Percentiles rank a stretch among this genome's conserved stretches.
Conservation (phyloP, 2,329 filamentous ascomycete genomes). For the Penicillium sp. region DNA sequence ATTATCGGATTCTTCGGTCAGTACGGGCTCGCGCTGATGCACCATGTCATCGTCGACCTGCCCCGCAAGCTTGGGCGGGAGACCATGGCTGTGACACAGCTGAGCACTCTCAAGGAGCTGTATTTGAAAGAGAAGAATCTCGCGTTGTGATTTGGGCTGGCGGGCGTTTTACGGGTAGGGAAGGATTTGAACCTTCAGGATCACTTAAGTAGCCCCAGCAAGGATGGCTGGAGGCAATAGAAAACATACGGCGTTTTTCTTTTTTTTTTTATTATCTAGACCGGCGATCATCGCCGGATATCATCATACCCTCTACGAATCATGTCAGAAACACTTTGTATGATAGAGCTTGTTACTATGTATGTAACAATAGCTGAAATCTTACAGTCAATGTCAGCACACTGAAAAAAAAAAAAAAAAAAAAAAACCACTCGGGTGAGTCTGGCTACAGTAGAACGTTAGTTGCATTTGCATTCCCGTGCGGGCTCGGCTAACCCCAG, state of each 20-base stretch:
- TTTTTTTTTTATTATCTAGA: background rate
- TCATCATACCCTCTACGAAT: slow-evolving; percentile 2
- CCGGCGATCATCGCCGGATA: background rate
- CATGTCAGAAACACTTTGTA: background rate
- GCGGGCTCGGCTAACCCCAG: background rate
- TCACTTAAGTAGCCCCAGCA: background rate
- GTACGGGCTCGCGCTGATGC: slow-evolving; percentile 69
- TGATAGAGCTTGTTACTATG: background rate
- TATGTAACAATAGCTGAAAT: background rate
- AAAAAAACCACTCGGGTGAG: background rate
- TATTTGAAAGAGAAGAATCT: slow-evolving; percentile 40
- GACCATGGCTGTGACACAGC: slow-evolving; percentile 39
- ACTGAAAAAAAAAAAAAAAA: background rate
- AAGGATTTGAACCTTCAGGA: background rate
- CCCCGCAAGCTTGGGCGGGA: slow-evolving; percentile 49
- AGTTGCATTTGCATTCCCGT: background rate
- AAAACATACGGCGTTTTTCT: background rate
- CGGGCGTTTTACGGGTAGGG: slow-evolving; percentile 1
- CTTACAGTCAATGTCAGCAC: background rate
- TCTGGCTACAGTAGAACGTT: background rate
- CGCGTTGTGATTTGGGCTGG: slow-evolving; percentile 29
- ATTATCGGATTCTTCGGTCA: slow-evolving; percentile 81
- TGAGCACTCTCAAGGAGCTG: slow-evolving; percentile 41
- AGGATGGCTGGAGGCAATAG: background rate
- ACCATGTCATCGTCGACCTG: slow-evolving; percentile 71